Conservation (phyloP, 805 yeast species). For the Teunomyces stri region DNA sequence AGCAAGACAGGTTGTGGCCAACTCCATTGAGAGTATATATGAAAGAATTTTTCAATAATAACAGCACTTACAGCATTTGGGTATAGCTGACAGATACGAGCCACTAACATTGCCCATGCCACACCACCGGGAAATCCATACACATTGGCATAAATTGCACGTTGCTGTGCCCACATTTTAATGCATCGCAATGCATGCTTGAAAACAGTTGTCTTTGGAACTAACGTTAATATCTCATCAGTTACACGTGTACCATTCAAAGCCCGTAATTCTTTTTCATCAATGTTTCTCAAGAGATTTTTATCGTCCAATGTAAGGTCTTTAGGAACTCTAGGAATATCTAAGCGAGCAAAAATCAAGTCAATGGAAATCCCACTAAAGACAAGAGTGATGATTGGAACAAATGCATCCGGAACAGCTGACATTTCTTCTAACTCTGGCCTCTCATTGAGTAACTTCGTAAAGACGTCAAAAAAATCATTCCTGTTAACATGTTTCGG, state of each 20-base stretch:
- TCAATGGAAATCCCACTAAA: slow-evolving; percentile 92
- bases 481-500: slow-evolving; percentile 93
- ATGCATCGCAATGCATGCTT: slow-evolving; percentile 90
- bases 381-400: slow-evolving; percentile 91
- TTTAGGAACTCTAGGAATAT: slow-evolving; percentile 78
- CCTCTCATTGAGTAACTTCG: slow-evolving; percentile 61
- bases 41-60: slow-evolving; percentile 85
- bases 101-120: slow-evolving; percentile 99
- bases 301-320: slow-evolving; percentile 79
- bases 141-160: slow-evolving; percentile 92
- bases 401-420: slow-evolving; percentile 94
- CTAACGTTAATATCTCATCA: slow-evolving; percentile 84
- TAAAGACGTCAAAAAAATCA: slow-evolving; percentile 84
- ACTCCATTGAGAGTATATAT: slow-evolving; percentile 83
- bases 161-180: slow-evolving; percentile 93
- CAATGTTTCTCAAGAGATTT: slow-evolving; percentile 78
- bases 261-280: slow-evolving; percentile 86
- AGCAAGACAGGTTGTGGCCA: slow-evolving; percentile 98
- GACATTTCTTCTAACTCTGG: slow-evolving; percentile 88
- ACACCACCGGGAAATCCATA: slow-evolving; percentile 99
- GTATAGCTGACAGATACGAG: slow-evolving; percentile 92
- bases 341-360: slow-evolving; percentile 78
- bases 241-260: slow-evolving; percentile 96
- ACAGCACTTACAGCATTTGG: slow-evolving; percentile 95
- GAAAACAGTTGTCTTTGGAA: slow-evolving; percentile 91